phyloP scores from a whole-genome alignment of 1,284 basidiomycete species.

The Acaromyces ingoldii region DNA sequence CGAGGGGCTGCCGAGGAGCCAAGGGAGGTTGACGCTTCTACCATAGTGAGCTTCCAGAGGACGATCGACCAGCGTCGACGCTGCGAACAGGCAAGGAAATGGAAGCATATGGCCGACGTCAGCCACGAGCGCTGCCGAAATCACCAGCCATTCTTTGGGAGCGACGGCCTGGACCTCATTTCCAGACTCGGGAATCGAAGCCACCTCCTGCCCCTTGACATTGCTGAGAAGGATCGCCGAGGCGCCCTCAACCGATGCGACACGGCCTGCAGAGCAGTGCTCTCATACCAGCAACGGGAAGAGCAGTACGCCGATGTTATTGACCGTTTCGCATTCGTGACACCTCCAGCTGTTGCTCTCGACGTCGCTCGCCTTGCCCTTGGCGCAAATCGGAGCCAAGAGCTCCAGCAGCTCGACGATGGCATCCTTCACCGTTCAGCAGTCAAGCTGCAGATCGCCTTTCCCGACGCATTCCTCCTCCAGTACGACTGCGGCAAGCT shows the following conservation, averaged over 20 bases:
- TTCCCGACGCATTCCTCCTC: conserved; percentile 81
- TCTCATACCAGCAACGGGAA: conserved; percentile 64
- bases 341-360: conserved; percentile 71
- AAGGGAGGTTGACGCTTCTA: conserved; percentile 65
- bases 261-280: conserved; percentile 49
- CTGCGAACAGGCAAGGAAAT: conserved; percentile 60
- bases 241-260: conserved; percentile 62
- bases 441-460: conserved; percentile 86
- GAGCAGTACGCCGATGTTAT: conserved; percentile 60
- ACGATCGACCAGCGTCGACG: conserved; percentile 62
- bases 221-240: conserved; percentile 53
- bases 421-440: conserved; percentile 68
- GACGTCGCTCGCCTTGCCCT: conserved; percentile 58
- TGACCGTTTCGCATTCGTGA: conserved; percentile 75
- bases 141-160: conserved; percentile 61
- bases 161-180: conserved; percentile 21
- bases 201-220: conserved; percentile 53
- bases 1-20: conserved; percentile 54
- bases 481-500: conserved; percentile 97
- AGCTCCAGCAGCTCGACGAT: conserved; percentile 55
- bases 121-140: conserved; percentile 69
- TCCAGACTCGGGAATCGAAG: conserved; percentile 10
- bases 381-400: conserved; percentile 51
- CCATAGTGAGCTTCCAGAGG: conserved; percentile 66
- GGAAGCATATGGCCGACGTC: conserved; percentile 68